A percentile compares a stretch with the other conserved stretches of the same genome.
Conservation (phyloP, 176 grass and related monocot species). For the Avena sativa region DNA sequence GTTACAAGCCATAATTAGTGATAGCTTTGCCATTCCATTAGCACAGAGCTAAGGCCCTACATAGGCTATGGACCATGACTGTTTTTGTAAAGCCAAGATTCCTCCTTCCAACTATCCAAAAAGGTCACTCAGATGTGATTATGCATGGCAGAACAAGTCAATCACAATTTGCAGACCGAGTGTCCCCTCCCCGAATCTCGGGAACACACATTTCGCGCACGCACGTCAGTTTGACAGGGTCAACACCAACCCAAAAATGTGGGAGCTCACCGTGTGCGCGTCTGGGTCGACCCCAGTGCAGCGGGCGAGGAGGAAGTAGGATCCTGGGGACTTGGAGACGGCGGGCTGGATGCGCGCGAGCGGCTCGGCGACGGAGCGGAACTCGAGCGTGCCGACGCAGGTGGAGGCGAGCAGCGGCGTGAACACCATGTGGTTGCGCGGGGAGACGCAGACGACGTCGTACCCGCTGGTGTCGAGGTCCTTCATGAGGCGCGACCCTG, state of each 20-base stretch:
- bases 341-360: constrained; percentile 86
- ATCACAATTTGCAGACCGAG: not conserved
- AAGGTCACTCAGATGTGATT: not conserved
- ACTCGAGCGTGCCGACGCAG: constrained; percentile 98
- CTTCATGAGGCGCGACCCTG: constrained; percentile 89
- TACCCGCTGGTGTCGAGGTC: constrained; percentile 70
- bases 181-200: constrained; percentile 32
- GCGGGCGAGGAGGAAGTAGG: constrained; percentile 85
- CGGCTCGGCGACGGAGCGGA: constrained; percentile 94
- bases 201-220: not conserved
- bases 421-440: constrained; percentile 99
- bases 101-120: constrained; percentile 10
- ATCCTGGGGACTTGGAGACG: constrained; percentile 69
- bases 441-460: constrained; percentile 94
- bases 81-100: constrained; percentile 13
- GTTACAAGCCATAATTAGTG: not conserved
- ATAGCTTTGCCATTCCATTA: not conserved
- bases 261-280: constrained; percentile 63
- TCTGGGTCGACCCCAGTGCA: constrained; percentile 79
- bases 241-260: not conserved
- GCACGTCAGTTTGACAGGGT: not conserved
- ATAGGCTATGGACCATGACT: not conserved
- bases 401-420: constrained; percentile 98
- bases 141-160: not conserved
- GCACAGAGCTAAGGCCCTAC: not conserved